A percentile compares a stretch with the other conserved stretches of the same genome.
phyloP scores from a whole-genome alignment of 176 grass and related monocot genomes.

The Aegilops bicornis region DNA sequence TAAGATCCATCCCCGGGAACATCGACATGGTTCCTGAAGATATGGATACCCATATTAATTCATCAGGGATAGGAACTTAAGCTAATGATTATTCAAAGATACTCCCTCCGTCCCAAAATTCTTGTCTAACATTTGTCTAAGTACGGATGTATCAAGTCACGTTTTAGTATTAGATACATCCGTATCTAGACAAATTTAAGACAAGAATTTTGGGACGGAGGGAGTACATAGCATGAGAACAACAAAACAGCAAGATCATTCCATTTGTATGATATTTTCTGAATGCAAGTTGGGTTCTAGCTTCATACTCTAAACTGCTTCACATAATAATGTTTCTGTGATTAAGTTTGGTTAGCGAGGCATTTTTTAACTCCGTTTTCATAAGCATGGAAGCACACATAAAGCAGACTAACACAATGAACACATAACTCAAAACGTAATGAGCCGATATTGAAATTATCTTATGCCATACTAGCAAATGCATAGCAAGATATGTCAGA shows the following conservation, averaged over 20 bases:
- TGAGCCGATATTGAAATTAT: background rate
- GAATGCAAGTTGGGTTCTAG: background rate
- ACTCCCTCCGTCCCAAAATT: too few species aligned
- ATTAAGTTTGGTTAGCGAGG: background rate
- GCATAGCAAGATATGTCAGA: background rate
- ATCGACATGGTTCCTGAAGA: conserved; percentile 46
- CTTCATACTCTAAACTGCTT: background rate
- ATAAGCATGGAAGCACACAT: background rate
- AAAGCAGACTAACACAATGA: background rate
- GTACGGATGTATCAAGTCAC: too few species aligned
- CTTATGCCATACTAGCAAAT: background rate
- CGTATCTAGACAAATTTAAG: too few species aligned
- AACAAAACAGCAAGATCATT: background rate
- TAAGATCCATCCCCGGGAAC: conserved; percentile 70
- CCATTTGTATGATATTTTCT: background rate
- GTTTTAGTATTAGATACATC: too few species aligned
- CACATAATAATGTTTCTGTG: background rate
- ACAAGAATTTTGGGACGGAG: too few species aligned
- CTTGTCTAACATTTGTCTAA: too few species aligned
- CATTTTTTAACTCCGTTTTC: too few species aligned
- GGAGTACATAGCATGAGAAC: background rate
- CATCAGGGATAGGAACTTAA: background rate
- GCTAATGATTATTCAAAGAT: background rate
- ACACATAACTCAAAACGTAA: background rate
- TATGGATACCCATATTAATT: conserved; percentile 23